Percentiles rank a stretch among this genome's conserved stretches.
Conservation (phyloP, 169 alveolate species). For the Amoebophrya sp. region DNA sequence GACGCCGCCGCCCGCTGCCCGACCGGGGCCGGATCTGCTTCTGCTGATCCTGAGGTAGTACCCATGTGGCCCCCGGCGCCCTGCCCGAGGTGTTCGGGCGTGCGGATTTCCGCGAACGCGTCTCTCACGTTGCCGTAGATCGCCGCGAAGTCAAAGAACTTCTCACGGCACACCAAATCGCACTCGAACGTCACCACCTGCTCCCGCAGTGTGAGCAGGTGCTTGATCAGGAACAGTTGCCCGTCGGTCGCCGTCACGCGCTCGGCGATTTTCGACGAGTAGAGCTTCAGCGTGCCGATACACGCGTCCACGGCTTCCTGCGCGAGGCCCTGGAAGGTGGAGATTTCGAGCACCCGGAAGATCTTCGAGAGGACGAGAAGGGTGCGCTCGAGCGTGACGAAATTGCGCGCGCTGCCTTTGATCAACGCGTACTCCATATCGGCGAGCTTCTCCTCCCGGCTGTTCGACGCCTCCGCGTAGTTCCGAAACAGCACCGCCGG, state of each 20-base stretch:
- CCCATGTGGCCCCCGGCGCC: background rate
- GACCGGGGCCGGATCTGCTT: background rate
- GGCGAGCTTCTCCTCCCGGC: background rate
- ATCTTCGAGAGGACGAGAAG: background rate
- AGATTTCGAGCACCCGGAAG: conserved; percentile 1
- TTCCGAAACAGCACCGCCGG: background rate
- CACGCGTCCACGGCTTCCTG: conserved; percentile 14
- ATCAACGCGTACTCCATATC: background rate
- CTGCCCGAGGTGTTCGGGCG: background rate
- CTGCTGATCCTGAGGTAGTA: background rate
- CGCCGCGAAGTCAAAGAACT: conserved; percentile 5
- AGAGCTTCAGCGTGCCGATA: background rate
- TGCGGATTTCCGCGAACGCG: background rate
- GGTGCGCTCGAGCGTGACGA: conserved; percentile 4
- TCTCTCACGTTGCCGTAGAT: background rate
- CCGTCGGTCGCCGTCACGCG: background rate
- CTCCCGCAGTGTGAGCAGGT: background rate
- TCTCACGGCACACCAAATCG: background rate
- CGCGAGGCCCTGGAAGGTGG: conserved; percentile 14
- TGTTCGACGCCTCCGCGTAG: too few relatives aligned
- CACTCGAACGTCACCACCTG: conserved; percentile 12
- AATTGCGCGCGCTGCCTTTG: background rate
- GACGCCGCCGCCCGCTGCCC: background rate
- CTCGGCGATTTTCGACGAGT: background rate
- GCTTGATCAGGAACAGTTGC: conserved; percentile 4